phyloP scores from a whole-genome alignment of 83 land plant species.

The Isoetes engelmannii region DNA sequence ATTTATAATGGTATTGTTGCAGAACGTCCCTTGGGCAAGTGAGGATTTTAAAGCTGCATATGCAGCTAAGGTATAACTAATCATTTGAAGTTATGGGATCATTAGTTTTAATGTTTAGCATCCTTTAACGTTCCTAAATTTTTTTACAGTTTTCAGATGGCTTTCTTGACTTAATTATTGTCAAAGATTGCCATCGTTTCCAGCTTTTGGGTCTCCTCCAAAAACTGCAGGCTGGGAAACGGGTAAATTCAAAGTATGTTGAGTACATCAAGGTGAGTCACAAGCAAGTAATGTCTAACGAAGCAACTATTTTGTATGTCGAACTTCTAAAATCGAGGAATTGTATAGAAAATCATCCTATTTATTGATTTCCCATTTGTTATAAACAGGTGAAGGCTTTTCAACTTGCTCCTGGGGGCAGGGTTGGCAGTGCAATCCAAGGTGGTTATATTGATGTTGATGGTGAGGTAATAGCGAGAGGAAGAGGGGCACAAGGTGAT shows the following conservation, averaged over 20 bases:
- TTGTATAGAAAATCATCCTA: no score
- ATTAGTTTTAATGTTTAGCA: no score
- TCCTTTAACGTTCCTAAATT: no score
- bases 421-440: constrained; percentile 33
- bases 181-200: constrained; percentile 52
- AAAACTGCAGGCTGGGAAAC: constrained; percentile 57
- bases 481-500: constrained; percentile 46
- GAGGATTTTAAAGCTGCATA: no score
- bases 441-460: constrained; percentile 79
- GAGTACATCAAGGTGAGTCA: constrained; percentile 64
- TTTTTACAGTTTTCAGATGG: constrained; percentile 93
- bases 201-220: constrained; percentile 40
- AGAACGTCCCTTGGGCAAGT: no score
- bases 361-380: not conserved
- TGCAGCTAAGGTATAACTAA: no score
- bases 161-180: constrained; percentile 55
- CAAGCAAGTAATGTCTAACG: not conserved
- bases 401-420: constrained; percentile 55
- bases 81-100: no score
- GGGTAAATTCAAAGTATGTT: constrained; percentile 61
- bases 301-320: not conserved
- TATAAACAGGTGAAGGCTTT: constrained; percentile 68
- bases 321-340: not conserved
- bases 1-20: no score
- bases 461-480: constrained; percentile 82